A percentile compares a stretch with the other conserved stretches of the same genome.
Conservation (phyloP, 208 protist genomes). For the Crithidia sp. region DNA sequence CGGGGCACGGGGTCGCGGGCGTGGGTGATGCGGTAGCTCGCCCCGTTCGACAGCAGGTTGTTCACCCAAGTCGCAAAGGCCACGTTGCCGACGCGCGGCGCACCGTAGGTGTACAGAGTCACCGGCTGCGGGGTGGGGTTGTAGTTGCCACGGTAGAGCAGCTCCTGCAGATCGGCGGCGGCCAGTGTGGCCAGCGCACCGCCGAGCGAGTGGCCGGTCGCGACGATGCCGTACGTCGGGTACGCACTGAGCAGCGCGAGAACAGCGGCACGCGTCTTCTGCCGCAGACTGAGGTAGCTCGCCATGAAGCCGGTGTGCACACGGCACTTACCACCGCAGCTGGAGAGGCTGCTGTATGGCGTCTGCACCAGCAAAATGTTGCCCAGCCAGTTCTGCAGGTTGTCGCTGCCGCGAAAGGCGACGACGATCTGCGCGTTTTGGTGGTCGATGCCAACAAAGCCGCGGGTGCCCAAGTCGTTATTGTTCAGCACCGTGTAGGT, state of each 20-base stretch:
- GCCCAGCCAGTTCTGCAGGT: conserved; percentile 49
- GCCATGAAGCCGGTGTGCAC: conserved; percentile 52
- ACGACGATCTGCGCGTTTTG: conserved; percentile 40
- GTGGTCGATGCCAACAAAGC: conserved; percentile 36
- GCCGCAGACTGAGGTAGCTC: conserved; percentile 33
- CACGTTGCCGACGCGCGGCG: conserved; percentile 56
- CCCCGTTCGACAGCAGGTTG: conserved; percentile 20
- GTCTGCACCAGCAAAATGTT: conserved; percentile 24
- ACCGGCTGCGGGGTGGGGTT: conserved; percentile 1
- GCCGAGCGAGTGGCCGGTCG: conserved; percentile 66
- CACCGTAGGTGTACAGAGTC: conserved; percentile 55
- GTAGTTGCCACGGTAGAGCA: conserved; percentile 1
- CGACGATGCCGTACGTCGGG: conserved; percentile 30
- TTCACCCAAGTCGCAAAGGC: conserved; percentile 42
- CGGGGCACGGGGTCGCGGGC: conserved; percentile 43
- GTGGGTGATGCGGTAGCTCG: conserved; percentile 46
- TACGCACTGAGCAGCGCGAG: conserved; percentile 13
- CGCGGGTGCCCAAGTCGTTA: conserved; percentile 30
- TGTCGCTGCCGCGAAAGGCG: conserved; percentile 47
- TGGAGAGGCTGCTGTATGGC: conserved; percentile 24
- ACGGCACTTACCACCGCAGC: conserved; percentile 27
- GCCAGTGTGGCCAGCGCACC: conserved; percentile 48
- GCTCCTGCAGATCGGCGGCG: conserved; percentile 35
- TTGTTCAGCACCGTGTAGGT: conserved; percentile 21
- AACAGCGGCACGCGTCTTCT: conserved; percentile 12